Base-by-base conservation (phyloP, 2,329 filamentous ascomycete genomes). In the Annulohypoxylon truncatum region DNA sequence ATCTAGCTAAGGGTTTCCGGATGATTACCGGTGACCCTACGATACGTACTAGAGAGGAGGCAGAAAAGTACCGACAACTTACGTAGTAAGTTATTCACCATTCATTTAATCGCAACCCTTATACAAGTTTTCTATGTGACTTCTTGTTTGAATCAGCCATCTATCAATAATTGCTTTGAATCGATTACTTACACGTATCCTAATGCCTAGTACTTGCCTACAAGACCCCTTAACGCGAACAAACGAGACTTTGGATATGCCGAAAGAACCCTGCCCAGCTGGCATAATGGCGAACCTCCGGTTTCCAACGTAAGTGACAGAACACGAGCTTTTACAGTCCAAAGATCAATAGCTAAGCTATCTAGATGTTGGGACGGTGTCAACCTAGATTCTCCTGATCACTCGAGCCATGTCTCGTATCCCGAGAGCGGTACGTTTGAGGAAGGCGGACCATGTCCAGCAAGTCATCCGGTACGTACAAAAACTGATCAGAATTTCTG, bases 401-500 rank as follows among this genome's bases (percentile, higher is more conserved):
- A 85, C 73, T 79, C 79, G 51, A 82, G 76, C 29, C 85, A 87
- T 69, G 79, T 87, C 68, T 77, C 80, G 1, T 87, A 85, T 61
- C 84, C 84, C 3, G 69, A 44, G 24, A 67, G 63, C 54, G 71
- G 72, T 8, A 74, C 71, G 2, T 73, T 73, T 40, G 71, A 73
- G 47, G 51, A 66, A 52, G 68, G 72, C 12, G 72, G 68, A 0
- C 64, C 68, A 2, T 76, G 74, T 33, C 72, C 73, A 0, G 42
- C 68, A 2, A 71, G 47, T 0, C 73, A 75, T 35, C 73, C 73
- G 33, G 53, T 56, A 12, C 8, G 40, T 54, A 18, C 13, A 15
- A 28, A 2, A 40, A 2, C 7, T n/a, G 18, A 20, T 40, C 46
- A 3, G 10, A 13, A 5, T 35, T n/a, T 12, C 13, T 13, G 13